These are phyloP conservation scores for Gigaspora rosea DNA, from an alignment of 192 early-diverging fungal genomes.

Conservation along the genomic window DNA sequence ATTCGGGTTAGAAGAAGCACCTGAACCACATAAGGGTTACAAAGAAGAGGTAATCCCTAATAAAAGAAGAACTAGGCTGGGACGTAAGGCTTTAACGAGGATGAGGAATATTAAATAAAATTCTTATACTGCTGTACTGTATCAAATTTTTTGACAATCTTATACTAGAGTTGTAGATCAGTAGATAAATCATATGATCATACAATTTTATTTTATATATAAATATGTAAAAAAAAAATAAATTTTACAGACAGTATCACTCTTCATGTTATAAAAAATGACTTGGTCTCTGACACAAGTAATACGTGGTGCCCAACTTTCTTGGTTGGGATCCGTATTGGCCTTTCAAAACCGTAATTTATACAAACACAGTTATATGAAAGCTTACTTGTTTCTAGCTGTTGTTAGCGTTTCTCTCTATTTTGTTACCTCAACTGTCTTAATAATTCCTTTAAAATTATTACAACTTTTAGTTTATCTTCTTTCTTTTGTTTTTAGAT, in stretches of 20 bases:
- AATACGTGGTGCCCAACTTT: slow-evolving; percentile 16
- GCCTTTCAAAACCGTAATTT: slow-evolving; percentile 32
- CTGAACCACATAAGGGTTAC: slow-evolving; percentile 10
- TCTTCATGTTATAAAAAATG: slow-evolving; percentile 3
- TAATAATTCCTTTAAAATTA: slow-evolving; percentile 21
- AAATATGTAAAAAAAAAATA: too few species aligned
- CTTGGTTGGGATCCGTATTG: slow-evolving; percentile 17
- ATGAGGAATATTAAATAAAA: too few species aligned
- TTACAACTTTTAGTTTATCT: slow-evolving; percentile 17
- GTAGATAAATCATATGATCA: too few species aligned
- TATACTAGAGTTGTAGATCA: too few species aligned
- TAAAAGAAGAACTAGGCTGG: too few species aligned
- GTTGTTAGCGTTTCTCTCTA: slow-evolving; percentile 6
- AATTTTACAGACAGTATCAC: too few species aligned
- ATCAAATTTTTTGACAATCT: too few species aligned
- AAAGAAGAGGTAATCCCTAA: background rate
- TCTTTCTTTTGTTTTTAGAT: slow-evolving; percentile 4
- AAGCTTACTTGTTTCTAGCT: background rate
- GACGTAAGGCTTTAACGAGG: too few species aligned
- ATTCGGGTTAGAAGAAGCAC: slow-evolving; percentile 7
- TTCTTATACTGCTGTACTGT: too few species aligned
- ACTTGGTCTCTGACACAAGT: slow-evolving; percentile 26
- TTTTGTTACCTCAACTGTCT: background rate
- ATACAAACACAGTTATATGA: slow-evolving; percentile 24
- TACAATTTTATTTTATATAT: too few species aligned